Evolutionary conservation across 192 early-diverging fungal genomes (phyloP).

Genomic region (Backusella morwellensis): DNA sequence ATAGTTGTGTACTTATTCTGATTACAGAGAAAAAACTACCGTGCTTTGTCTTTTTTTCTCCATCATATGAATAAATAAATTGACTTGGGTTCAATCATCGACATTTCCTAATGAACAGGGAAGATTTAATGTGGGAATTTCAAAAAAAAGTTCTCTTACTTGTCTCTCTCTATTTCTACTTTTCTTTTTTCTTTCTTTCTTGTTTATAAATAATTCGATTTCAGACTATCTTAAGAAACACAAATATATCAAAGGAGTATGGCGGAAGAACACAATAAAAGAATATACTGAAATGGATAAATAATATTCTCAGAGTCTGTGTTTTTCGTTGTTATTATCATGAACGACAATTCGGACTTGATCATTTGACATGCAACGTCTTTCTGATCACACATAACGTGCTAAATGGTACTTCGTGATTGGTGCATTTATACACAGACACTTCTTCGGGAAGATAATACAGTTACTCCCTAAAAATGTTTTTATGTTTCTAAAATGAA

Average conservation of each 20-base stretch:
- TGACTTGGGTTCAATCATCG: neutral
- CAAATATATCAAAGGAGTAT: too few relatives aligned
- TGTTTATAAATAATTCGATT: too few relatives aligned
- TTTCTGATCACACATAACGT: neutral
- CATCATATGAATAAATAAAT: neutral
- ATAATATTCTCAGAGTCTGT: neutral
- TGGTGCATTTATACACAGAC: neutral
- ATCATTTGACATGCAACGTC: neutral
- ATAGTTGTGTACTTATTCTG: neutral
- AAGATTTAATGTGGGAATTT: too few relatives aligned
- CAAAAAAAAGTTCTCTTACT: too few relatives aligned
- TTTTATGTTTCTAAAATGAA: too few relatives aligned
- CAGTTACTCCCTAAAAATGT: neutral
- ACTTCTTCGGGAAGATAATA: neutral
- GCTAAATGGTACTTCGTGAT: neutral
- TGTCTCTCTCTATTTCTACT: too few relatives aligned
- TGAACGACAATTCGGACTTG: neutral
- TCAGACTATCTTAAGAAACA: too few relatives aligned
- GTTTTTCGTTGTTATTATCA: neutral
- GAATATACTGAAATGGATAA: too few relatives aligned
- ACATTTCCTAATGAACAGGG: too few relatives aligned
- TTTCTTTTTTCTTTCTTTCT: too few relatives aligned
- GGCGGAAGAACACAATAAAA: too few relatives aligned
- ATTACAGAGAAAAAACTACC: neutral
- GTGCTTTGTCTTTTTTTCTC: neutral